These are phyloP conservation scores for Arthroderma sp. DNA, from an alignment of 2,329 filamentous ascomycete genomes.

Conservation along the genomic window DNA sequence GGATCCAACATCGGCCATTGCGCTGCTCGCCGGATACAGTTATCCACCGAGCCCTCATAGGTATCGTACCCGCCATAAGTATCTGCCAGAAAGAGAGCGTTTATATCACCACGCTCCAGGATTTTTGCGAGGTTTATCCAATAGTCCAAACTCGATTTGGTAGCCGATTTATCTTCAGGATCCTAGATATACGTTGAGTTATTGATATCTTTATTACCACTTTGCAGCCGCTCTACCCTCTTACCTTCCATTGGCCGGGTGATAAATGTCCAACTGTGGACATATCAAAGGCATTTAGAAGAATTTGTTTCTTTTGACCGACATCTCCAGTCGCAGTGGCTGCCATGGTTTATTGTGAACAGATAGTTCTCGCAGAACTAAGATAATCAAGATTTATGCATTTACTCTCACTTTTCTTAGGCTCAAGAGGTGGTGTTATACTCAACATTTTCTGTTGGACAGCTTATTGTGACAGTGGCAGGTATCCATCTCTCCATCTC, in stretches of 20 bases:
- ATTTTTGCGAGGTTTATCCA: slow-evolving; percentile 53
- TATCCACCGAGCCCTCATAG: slow-evolving; percentile 46
- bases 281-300: slow-evolving; percentile 56
- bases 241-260: slow-evolving; percentile 54
- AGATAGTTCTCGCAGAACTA: too few species aligned
- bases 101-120: slow-evolving; percentile 49
- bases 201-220: slow-evolving; percentile 3
- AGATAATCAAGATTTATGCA: too few species aligned
- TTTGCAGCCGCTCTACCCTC: slow-evolving; percentile 2
- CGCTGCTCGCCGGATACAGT: slow-evolving; percentile 47
- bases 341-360: too few species aligned
- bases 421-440: too few species aligned
- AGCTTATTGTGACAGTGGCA: too few species aligned
- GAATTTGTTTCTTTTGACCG: slow-evolving; percentile 38
- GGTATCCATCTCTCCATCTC: too few species aligned
- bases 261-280: slow-evolving; percentile 51
- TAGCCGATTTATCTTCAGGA: slow-evolving; percentile 46
- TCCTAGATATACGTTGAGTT: slow-evolving; percentile 30
- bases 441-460: too few species aligned
- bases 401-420: too few species aligned
- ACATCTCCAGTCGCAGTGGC: too few species aligned
- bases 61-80: slow-evolving; percentile 53
- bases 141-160: slow-evolving; percentile 47
- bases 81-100: slow-evolving; percentile 53
- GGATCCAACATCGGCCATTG: slow-evolving; percentile 56